Evolutionary conservation across 2,329 filamentous ascomycete species (phyloP).

Genomic region (Hypoxylon sp.): DNA sequence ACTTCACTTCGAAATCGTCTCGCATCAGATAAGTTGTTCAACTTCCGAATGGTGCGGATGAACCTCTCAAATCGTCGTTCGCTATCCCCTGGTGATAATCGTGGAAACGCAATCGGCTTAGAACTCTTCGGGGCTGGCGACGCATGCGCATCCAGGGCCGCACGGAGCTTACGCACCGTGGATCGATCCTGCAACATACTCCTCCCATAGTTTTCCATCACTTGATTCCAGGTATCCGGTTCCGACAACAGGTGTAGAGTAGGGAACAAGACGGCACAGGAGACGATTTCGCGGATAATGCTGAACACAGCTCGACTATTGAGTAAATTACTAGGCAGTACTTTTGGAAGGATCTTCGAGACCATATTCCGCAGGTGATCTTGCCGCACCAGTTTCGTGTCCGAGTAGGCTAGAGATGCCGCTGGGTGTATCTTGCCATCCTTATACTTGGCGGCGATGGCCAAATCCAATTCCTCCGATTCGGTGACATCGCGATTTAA

Average conservation of each 20-base stretch:
- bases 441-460: slow-evolving; percentile 93
- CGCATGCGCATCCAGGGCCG: slow-evolving; percentile 92
- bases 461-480: slow-evolving; percentile 93
- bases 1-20: slow-evolving; percentile 92
- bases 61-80: slow-evolving; percentile 96
- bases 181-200: slow-evolving; percentile 94
- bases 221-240: slow-evolving; percentile 96
- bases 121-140: slow-evolving; percentile 77
- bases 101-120: slow-evolving; percentile 78
- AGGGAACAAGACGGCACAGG: slow-evolving; percentile 89
- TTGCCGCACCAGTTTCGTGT: slow-evolving; percentile 87
- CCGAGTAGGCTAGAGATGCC: slow-evolving; percentile 83
- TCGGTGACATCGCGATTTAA: slow-evolving; percentile 92
- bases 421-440: slow-evolving; percentile 91
- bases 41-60: slow-evolving; percentile 86
- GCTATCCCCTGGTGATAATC: slow-evolving; percentile 82
- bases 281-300: slow-evolving; percentile 88
- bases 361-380: slow-evolving; percentile 85
- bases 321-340: slow-evolving; percentile 79
- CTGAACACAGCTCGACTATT: slow-evolving; percentile 84
- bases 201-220: slow-evolving; percentile 89
- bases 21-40: slow-evolving; percentile 92
- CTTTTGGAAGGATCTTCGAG: slow-evolving; percentile 75
- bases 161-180: slow-evolving; percentile 90
- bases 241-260: slow-evolving; percentile 84